Conservation (phyloP, 2,329 filamentous ascomycete species). For the Iodosphaeria phyllophila region DNA sequence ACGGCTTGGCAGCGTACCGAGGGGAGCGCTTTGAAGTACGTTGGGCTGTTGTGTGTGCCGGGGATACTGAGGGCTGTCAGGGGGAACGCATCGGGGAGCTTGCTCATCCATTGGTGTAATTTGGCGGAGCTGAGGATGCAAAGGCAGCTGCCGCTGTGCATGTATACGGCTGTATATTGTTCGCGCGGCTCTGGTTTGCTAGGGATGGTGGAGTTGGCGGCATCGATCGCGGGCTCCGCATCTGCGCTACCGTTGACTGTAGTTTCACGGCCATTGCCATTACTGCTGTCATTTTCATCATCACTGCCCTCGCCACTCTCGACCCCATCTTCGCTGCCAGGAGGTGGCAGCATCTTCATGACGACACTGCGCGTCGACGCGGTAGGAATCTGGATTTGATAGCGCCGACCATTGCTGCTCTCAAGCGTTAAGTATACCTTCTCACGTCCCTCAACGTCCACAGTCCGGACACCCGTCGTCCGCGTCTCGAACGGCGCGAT, state of each 20-base stretch:
- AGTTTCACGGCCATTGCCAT: too few species aligned
- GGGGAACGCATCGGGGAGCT: conserved; percentile 51
- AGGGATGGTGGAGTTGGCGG: too few species aligned
- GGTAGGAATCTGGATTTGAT: conserved; percentile 57
- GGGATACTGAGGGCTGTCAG: conserved; percentile 75
- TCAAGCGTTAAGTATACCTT: conserved; percentile 60
- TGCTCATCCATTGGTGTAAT: conserved; percentile 63
- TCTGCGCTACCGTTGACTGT: too few species aligned
- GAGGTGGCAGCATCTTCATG: conserved; percentile 39
- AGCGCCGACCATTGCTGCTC: conserved; percentile 39
- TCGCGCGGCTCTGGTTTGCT: conserved; percentile 30
- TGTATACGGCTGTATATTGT: conserved; percentile 48
- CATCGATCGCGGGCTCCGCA: too few species aligned
- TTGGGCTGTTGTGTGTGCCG: conserved; percentile 89
- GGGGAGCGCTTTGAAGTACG: conserved; percentile 66
- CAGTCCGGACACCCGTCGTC: too few species aligned
- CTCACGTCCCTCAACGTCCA: conserved; percentile 44
- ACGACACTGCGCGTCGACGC: conserved; percentile 37
- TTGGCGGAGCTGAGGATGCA: conserved; percentile 53
- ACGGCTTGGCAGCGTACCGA: conserved; percentile 88
- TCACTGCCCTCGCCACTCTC: too few species aligned
- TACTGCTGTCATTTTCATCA: too few species aligned
- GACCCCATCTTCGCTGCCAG: too few species aligned
- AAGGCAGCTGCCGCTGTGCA: conserved; percentile 33
- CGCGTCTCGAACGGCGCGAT: too few species aligned